Conservation (phyloP, 306 rosid genomes). For the Elaeagnus macrophylla region DNA sequence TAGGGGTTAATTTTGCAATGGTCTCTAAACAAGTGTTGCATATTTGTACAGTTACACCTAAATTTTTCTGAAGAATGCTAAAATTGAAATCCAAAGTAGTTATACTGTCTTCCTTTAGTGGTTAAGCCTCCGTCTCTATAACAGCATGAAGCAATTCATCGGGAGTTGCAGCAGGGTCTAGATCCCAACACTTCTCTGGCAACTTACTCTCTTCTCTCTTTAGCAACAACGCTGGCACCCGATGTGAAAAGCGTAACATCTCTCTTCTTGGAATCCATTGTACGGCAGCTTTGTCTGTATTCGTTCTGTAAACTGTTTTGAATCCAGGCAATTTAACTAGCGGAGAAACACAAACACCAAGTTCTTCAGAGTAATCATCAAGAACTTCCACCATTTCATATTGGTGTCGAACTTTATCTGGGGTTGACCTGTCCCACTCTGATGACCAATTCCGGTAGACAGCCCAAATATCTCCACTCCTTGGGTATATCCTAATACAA, state of each 20-base stretch:
- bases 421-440: constrained; percentile 77
- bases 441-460: constrained; percentile 81
- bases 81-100: constrained; percentile 23
- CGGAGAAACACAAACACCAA: constrained; percentile 74
- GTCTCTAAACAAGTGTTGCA: constrained; percentile 56
- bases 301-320: constrained; percentile 73
- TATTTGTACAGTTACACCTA: constrained; percentile 87
- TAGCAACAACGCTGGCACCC: constrained; percentile 87
- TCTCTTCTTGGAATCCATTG: constrained; percentile 80
- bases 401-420: constrained; percentile 77
- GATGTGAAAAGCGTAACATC: constrained; percentile 93
- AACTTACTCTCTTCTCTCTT: constrained; percentile 45
- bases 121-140: constrained; percentile 19
- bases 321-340: constrained; percentile 75
- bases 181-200: constrained; percentile 85
- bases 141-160: constrained; percentile 85
- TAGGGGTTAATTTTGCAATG: constrained; percentile 42
- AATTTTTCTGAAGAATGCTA: constrained; percentile 48
- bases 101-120: constrained; percentile 23
- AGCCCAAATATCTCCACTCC: constrained; percentile 86
- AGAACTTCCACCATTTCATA: constrained; percentile 97
- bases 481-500: constrained; percentile 77
- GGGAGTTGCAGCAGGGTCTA: constrained; percentile 97
- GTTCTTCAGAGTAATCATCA: constrained; percentile 90
- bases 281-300: constrained; percentile 51